Evolutionary conservation across 192 early-diverging fungal species (phyloP), one percentile per base, ranked within the genome.

Genomic region (Phlyctochytrium arcticum): DNA sequence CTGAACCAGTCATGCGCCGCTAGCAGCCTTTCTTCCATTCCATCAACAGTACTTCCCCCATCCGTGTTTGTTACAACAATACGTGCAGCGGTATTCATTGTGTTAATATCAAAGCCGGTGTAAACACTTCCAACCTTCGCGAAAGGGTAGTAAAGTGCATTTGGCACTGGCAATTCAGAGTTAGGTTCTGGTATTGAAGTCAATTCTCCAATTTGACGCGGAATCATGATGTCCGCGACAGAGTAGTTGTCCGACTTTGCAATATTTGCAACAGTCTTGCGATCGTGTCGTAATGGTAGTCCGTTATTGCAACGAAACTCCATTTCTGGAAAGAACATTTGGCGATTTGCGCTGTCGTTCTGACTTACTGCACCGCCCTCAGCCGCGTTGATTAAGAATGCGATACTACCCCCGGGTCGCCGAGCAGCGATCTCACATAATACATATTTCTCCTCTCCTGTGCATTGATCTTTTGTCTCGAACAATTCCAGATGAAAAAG

Each of bases 401-500:
- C 70, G 36, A 78, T 78, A 32, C 36, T 51, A 0, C 72, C 72
- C 1, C 79, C 79, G 0, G 79, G 79, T 42, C 72, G 34, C 3
- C 79, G 21, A 7, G 71, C 73, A 26, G 79, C 79, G 39, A 80
- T 73, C 54, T 80, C 79, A 42, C 79, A 80, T 10, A 80, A 62
- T 3, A 69, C 39, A 32, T 67, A 73, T 6, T 61, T 39, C 36
- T 26, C 57, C 15, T 56, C 54, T 0, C 10, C 27, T 56, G 54
- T 30, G 12, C 39, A 19, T 23, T 36, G 6, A 9, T 27, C 2
- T 15, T 48, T 10, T 5, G 42, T 19, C 49, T 80, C 69, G 58
- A 80, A 80, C 19, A 80, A 36, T 49, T 80, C 79, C 19, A 73
- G 37, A 51, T 80, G 79, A 61, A 80, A 80, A 19, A 73, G 30